Conservation (phyloP, 1,284 basidiomycete species). For the Austroboletus rostrupii region DNA sequence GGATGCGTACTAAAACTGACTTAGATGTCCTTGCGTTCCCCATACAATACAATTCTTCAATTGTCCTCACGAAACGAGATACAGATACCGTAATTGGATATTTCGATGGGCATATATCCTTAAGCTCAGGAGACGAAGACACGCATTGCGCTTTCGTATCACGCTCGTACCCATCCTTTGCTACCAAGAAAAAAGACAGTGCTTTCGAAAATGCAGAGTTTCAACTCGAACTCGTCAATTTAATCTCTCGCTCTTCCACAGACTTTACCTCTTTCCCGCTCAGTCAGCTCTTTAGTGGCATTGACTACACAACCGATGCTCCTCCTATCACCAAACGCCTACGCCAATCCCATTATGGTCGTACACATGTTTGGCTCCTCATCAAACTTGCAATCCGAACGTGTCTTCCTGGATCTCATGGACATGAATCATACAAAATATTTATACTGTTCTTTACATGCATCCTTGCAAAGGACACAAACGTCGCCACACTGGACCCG, state of each 20-base stretch:
- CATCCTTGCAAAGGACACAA: too few relatives aligned
- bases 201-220: background rate
- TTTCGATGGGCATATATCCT: background rate
- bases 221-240: background rate
- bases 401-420: too few relatives aligned
- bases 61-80: background rate
- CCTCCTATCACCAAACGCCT: background rate
- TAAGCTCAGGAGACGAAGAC: background rate
- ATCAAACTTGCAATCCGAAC: too few relatives aligned
- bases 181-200: background rate
- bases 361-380: too few relatives aligned
- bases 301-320: background rate
- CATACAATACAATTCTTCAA: background rate
- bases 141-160: conserved; percentile 3
- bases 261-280: background rate
- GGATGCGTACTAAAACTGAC: background rate
- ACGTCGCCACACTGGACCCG: too few relatives aligned
- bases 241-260: background rate
- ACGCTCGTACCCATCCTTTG: background rate
- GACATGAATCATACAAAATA: too few relatives aligned
- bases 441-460: too few relatives aligned
- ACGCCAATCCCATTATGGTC: background rate
- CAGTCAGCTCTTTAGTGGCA: background rate
- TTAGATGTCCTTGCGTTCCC: background rate
- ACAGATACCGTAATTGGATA: background rate